Evolutionary conservation across 441 rosid genomes (phyloP), one percentile per base, ranked within the genome.

Genomic region (Erodium chrysanthum): DNA sequence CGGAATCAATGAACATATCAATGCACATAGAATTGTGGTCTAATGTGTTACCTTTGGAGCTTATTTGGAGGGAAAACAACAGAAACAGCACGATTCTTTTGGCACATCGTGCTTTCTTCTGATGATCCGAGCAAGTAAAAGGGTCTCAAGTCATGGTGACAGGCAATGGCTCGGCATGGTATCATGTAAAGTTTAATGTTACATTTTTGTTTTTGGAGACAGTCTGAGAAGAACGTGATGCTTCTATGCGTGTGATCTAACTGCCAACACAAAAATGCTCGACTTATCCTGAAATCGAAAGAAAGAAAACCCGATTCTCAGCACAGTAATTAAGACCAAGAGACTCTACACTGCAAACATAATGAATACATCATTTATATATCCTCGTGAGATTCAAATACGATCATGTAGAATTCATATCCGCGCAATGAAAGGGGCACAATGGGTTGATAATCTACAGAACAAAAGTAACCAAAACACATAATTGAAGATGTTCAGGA

Each of bases 221-320:
- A 73, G 64, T 70, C 25, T 66, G 78, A 73, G 48, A 73, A 58
- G 74, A 60, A 71, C 44, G 42, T 65, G 27, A 75, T n/a, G 50
- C 72, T 69, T 58, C 67, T 74, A 14, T 64, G 52, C 18, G 61
- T 70, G 56, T 22, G 17, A 50, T 70, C 35, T 10, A 78, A 68
- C 66, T 70, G 67, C 70, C 75, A 73, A 64, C 65, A n/a, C 1
- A 69, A 40, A 62, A 75, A 67, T 31, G 69, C 64, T 21, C 25
- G 82, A 66, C 33, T 64, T 66, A 44, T 78, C 84, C 96, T 90
- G 85, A 77, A 79, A 80, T 8, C 18, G 5, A 3, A 64, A 31
- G 42, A 63, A 63, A 31, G 20, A 63, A 63, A 17, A 50, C 58
- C 9, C 44, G 7, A 37, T 37, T 27, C 2, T 27, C 29, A 27